These are phyloP conservation scores for Pleurotus giganteus DNA, from an alignment of 768 basidiomycete species.

Conservation along the genomic window DNA sequence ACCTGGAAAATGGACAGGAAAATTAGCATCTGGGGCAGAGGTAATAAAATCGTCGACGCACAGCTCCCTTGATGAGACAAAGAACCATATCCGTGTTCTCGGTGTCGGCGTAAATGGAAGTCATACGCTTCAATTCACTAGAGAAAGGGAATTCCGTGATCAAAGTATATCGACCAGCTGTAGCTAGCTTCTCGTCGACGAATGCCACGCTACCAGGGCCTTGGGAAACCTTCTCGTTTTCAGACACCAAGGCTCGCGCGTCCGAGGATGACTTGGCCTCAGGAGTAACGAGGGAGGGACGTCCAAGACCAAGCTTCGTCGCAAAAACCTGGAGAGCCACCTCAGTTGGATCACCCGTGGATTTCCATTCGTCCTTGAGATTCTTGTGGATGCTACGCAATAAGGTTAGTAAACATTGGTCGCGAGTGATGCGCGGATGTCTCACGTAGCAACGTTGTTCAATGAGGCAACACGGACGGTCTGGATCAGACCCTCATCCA, in stretches of 20 bases:
- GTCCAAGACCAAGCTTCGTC: constrained; percentile 43
- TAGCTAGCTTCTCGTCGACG: constrained; percentile 20
- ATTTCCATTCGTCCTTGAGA: constrained; percentile 40
- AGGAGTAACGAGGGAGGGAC: constrained; percentile 26
- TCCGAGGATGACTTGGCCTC: constrained; percentile 17
- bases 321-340: constrained; percentile 55
- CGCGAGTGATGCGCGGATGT: background rate
- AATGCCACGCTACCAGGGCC: background rate
- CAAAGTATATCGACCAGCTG: constrained; percentile 29
- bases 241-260: constrained; percentile 24
- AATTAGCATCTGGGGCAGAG: background rate
- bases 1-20: constrained; percentile 19
- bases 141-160: constrained; percentile 46
- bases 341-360: constrained; percentile 55
- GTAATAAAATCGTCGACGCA: constrained; percentile 19
- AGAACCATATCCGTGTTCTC: constrained; percentile 20
- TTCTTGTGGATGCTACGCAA: constrained; percentile 31
- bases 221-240: constrained; percentile 17
- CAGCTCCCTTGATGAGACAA: constrained; percentile 35
- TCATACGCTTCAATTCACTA: constrained; percentile 51
- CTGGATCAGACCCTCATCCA: constrained; percentile 24
- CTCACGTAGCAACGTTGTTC: constrained; percentile 37
- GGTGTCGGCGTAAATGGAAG: constrained; percentile 33
- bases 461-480: constrained; percentile 29
- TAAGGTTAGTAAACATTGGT: background rate